Evolutionary conservation across 768 basidiomycete genomes (phyloP).

Genomic region (Lactarius indigo): DNA sequence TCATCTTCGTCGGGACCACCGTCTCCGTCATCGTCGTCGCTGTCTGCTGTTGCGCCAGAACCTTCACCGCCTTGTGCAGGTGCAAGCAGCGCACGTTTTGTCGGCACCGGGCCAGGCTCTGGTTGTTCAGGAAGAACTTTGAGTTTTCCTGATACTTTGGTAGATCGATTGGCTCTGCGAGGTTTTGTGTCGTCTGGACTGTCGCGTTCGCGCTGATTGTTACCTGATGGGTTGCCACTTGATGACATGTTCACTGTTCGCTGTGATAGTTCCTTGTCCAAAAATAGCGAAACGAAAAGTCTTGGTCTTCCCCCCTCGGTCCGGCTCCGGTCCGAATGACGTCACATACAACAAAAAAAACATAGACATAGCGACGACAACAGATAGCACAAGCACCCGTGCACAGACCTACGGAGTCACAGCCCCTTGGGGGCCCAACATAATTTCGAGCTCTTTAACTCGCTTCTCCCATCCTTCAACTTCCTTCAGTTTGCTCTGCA

Average conservation of each 20-base stretch:
- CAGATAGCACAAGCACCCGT: not conserved
- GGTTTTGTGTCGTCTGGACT: slow-evolving; percentile 46
- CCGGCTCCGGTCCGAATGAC: not conserved
- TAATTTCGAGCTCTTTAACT: slow-evolving; percentile 56
- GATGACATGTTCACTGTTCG: slow-evolving; percentile 6
- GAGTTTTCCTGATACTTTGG: slow-evolving; percentile 80
- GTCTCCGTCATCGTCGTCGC: slow-evolving; percentile 51
- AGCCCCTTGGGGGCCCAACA: slow-evolving; percentile 38
- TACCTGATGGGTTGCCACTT: not conserved
- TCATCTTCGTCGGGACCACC: slow-evolving; percentile 68
- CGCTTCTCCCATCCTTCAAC: slow-evolving; percentile 72
- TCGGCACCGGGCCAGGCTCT: slow-evolving; percentile 38
- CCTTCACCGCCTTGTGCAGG: slow-evolving; percentile 31
- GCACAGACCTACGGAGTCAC: not conserved
- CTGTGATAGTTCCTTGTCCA: not conserved
- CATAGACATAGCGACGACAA: not conserved
- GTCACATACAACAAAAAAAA: not conserved
- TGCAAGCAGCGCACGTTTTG: slow-evolving; percentile 25
- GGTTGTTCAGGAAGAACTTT: slow-evolving; percentile 88
- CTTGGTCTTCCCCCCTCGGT: not conserved
- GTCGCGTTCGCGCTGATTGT: slow-evolving; percentile 5
- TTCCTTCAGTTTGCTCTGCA: slow-evolving; percentile 66
- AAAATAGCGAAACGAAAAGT: not conserved
- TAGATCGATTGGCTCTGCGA: slow-evolving; percentile 73
- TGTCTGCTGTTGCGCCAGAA: slow-evolving; percentile 32